phyloP scores from a whole-genome alignment of 768 basidiomycete genomes.

The Trametes villosa region DNA sequence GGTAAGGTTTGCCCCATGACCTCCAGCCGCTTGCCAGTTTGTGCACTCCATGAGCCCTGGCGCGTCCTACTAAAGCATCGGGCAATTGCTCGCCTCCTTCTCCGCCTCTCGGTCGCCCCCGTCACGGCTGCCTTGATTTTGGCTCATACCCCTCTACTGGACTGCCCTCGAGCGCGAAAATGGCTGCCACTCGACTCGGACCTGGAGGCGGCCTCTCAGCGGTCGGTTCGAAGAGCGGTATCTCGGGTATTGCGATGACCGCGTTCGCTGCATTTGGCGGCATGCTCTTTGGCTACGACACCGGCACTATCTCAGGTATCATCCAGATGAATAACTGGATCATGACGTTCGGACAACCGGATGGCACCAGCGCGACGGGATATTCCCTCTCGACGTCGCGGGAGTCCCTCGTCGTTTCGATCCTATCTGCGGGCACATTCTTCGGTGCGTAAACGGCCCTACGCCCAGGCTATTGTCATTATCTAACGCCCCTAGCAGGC shows the following conservation, averaged over 20 bases:
- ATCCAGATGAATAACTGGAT: slow-evolving; percentile 62
- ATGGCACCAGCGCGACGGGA: slow-evolving; percentile 9
- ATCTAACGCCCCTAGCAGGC: slow-evolving; percentile 31
- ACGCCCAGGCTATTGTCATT: not conserved
- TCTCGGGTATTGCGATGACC: slow-evolving; percentile 29
- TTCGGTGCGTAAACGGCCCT: slow-evolving; percentile 43
- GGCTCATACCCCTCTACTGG: too few species aligned
- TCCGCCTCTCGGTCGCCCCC: too few species aligned
- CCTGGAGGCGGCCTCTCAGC: not conserved
- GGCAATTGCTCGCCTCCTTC: too few species aligned
- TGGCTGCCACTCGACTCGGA: not conserved
- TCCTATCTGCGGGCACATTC: slow-evolving; percentile 85
- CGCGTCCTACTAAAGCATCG: too few species aligned
- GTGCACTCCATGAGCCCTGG: too few species aligned
- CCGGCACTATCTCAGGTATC: slow-evolving; percentile 77
- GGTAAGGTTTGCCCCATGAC: too few species aligned
- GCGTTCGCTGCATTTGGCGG: slow-evolving; percentile 37
- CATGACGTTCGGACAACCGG: slow-evolving; percentile 26
- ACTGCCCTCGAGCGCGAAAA: not conserved
- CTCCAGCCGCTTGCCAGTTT: too few species aligned
- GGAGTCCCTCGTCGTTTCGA: slow-evolving; percentile 51
- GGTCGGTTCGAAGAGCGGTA: not conserved
- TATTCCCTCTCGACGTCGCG: slow-evolving; percentile 8
- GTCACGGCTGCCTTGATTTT: too few species aligned
- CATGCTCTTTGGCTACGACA: slow-evolving; percentile 50